A percentile compares a stretch with the other conserved stretches of the same genome.
Conservation (phyloP, 2,329 filamentous ascomycete genomes). For the Trichoderma sp. region DNA sequence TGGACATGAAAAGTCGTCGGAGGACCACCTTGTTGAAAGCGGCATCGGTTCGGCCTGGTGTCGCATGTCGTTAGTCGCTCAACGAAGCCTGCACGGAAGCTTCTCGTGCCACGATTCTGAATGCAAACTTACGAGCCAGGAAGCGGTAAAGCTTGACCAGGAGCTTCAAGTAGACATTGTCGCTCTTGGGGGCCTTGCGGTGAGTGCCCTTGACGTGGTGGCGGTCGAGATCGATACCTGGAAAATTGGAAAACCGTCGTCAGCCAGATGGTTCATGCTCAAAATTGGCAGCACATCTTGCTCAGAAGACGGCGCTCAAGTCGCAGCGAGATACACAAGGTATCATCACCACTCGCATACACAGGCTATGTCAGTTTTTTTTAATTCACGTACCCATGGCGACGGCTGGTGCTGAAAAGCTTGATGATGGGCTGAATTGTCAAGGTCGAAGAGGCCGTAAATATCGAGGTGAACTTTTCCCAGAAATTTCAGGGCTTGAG, state of each 20-base stretch:
- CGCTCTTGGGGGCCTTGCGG: constrained; percentile 94
- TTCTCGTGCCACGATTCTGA: not conserved
- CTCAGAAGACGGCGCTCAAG: constrained; percentile 23
- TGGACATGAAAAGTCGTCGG: constrained; percentile 96
- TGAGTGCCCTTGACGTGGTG: constrained; percentile 71
- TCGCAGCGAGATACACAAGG: constrained; percentile 21
- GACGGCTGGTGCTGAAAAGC: constrained; percentile 44
- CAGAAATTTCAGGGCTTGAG: constrained; percentile 32
- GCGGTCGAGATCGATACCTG: constrained; percentile 69
- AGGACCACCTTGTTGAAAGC: constrained; percentile 99
- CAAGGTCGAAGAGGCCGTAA: constrained; percentile 33
- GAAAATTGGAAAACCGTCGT: constrained; percentile 46
- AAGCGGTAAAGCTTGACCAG: constrained; percentile 98
- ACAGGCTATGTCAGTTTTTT: constrained; percentile 39
- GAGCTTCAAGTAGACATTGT: constrained; percentile 96
- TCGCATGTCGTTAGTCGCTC: not conserved
- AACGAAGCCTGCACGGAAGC: not conserved
- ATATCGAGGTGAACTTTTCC: constrained; percentile 21
- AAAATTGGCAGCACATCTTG: constrained; percentile 35
- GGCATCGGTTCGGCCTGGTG: constrained; percentile 84
- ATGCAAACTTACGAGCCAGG: constrained; percentile 77
- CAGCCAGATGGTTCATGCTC: constrained; percentile 67
- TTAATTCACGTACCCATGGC: constrained; percentile 63
- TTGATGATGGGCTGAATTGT: constrained; percentile 39
- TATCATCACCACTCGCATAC: constrained; percentile 50